Evolutionary conservation across 2,329 filamentous ascomycete species (phyloP).

Genomic region (Colletotrichum trifolii): DNA sequence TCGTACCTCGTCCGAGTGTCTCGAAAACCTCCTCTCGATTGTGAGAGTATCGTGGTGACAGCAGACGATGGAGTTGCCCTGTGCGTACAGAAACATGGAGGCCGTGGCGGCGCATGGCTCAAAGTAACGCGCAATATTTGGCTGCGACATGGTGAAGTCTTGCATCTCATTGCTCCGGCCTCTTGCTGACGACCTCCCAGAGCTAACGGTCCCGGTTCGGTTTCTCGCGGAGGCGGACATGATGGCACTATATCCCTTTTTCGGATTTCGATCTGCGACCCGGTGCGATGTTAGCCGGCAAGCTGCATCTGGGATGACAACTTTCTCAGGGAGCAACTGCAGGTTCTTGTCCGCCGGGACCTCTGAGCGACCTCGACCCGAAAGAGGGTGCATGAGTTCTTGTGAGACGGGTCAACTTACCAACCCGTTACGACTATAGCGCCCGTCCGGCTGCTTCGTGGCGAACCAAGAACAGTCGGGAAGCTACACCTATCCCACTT

Average conservation of each 20-base stretch:
- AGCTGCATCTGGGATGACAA: slow-evolving; percentile 37
- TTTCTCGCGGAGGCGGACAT: slow-evolving; percentile 71
- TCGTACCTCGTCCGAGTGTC: slow-evolving; percentile 84
- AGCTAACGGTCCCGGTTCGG: slow-evolving; percentile 69
- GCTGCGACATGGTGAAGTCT: slow-evolving; percentile 65
- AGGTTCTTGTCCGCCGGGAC: slow-evolving; percentile 21
- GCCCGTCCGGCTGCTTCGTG: slow-evolving; percentile 37
- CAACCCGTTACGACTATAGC: slow-evolving; percentile 46
- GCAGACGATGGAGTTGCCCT: slow-evolving; percentile 85
- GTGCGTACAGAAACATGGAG: slow-evolving; percentile 88
- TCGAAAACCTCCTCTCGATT: slow-evolving; percentile 86
- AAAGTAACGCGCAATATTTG: slow-evolving; percentile 68
- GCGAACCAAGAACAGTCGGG: slow-evolving; percentile 38
- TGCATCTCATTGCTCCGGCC: slow-evolving; percentile 57
- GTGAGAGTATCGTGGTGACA: slow-evolving; percentile 93
- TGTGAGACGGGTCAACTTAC: slow-evolving; percentile 54
- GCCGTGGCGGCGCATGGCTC: slow-evolving; percentile 92
- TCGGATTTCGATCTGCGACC: slow-evolving; percentile 40
- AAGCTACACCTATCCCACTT: slow-evolving; percentile 49
- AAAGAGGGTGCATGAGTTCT: slow-evolving; percentile 37
- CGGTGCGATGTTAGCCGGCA: slow-evolving; percentile 42
- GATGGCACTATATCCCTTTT: slow-evolving; percentile 52
- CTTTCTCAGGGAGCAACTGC: slow-evolving; percentile 40
- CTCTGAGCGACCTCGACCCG: slow-evolving; percentile 37
- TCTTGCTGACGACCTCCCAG: slow-evolving; percentile 62